phyloP scores from a whole-genome alignment of 73 alveolate genomes.

The Tetrahymena borealis region DNA sequence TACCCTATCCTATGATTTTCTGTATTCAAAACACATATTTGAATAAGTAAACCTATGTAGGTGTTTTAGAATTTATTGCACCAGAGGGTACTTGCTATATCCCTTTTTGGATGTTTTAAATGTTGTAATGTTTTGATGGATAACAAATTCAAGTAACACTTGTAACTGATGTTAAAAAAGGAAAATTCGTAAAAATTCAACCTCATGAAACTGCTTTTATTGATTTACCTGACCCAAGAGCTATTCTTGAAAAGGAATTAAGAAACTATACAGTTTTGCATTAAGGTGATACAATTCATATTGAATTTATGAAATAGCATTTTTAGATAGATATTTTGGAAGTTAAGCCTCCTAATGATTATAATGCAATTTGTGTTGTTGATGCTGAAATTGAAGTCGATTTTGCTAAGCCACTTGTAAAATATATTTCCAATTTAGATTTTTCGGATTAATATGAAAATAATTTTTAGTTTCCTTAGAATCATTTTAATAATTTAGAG shows the following conservation, averaged over 20 bases:
- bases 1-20: constrained; percentile 37
- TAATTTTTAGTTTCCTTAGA: too few relatives aligned
- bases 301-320: constrained; percentile 63
- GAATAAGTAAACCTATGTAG: constrained; percentile 71
- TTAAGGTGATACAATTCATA: constrained; percentile 90
- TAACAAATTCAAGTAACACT: constrained; percentile 55
- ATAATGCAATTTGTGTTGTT: constrained; percentile 73
- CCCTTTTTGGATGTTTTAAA: constrained; percentile 90
- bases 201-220: constrained; percentile 94
- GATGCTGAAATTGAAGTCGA: constrained; percentile 94
- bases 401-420: constrained; percentile 75
- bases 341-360: constrained; percentile 60
- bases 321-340: constrained; percentile 81
- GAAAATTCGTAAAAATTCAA: constrained; percentile 74
- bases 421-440: not conserved
- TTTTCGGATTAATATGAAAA: constrained; percentile 79
- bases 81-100: constrained; percentile 87
- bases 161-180: constrained; percentile 60
- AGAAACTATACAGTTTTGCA: constrained; percentile 85
- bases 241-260: constrained; percentile 83
- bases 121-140: constrained; percentile 71
- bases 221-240: constrained; percentile 90
- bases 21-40: not conserved
- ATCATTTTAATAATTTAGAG: too few relatives aligned
- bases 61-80: constrained; percentile 91